Evolutionary conservation across 78 protist genomes (phyloP).

Genomic region (Dictyostelium intermedium): DNA sequence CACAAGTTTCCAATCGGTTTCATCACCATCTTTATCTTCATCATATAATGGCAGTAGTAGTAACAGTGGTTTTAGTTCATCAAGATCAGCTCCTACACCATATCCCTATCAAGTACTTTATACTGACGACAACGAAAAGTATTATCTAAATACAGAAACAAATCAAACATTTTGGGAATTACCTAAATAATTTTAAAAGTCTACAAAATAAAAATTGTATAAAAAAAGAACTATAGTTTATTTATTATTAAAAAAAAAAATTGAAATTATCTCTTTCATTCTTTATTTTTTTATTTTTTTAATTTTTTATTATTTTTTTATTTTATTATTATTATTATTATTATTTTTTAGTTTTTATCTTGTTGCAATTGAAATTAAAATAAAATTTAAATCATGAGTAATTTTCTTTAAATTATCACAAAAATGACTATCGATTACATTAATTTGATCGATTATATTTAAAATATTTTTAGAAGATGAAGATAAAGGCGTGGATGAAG

Average conservation of each 20-base stretch:
- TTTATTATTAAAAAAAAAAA: not conserved
- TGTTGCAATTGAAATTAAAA: constrained; percentile 21
- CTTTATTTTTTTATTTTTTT: not conserved
- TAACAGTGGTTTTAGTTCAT: not conserved
- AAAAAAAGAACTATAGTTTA: not conserved
- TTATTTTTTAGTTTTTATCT: not conserved
- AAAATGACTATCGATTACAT: not conserved
- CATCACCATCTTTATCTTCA: not conserved
- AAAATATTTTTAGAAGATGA: not conserved
- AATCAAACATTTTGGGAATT: not conserved
- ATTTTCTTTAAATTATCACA: not conserved
- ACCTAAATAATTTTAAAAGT: not conserved
- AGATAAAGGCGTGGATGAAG: not conserved
- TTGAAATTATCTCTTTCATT: too few species aligned
- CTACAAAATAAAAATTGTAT: too few species aligned
- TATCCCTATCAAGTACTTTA: not conserved
- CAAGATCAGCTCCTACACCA: not conserved
- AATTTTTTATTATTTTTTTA: not conserved
- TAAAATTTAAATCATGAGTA: constrained; percentile 12
- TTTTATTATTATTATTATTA: not conserved
- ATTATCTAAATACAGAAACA: not conserved
- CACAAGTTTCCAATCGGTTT: not conserved
- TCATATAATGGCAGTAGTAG: not conserved
- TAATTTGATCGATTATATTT: not conserved
- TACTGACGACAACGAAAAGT: not conserved